phyloP scores from a whole-genome alignment of 2,329 filamentous ascomycete species.

The Iodosphaeria phyllophila region DNA sequence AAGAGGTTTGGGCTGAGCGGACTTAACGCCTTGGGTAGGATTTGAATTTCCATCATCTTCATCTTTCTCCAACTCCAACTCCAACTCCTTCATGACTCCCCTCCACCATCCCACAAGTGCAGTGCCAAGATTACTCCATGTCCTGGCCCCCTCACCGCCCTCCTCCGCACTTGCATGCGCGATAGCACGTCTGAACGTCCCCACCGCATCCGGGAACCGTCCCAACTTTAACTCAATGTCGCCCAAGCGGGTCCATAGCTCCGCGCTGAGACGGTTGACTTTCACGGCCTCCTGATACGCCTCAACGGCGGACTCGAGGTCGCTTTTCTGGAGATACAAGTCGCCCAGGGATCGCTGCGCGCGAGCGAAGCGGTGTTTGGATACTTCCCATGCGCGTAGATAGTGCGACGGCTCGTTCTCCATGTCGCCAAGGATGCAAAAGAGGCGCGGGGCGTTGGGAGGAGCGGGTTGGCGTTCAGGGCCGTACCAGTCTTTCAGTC shows the following conservation, averaged over 20 bases:
- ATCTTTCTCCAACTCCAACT: too few species aligned
- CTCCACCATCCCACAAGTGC: constrained; percentile 55
- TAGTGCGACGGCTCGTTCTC: constrained; percentile 60
- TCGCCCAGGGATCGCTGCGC: constrained; percentile 79
- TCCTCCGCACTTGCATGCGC: constrained; percentile 36
- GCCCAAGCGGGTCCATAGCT: constrained; percentile 78
- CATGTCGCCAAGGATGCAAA: constrained; percentile 86
- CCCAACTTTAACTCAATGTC: constrained; percentile 69
- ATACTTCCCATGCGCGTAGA: constrained; percentile 75
- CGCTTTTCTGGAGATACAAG: constrained; percentile 46
- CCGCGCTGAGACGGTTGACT: constrained; percentile 64
- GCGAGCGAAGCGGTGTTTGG: constrained; percentile 60
- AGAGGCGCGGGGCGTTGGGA: constrained; percentile 67
- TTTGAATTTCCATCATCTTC: too few species aligned
- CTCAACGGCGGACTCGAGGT: constrained; percentile 50
- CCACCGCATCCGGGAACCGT: constrained; percentile 59
- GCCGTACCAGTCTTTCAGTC: constrained; percentile 33
- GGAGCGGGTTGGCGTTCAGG: constrained; percentile 52
- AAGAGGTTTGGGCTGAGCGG: too few species aligned
- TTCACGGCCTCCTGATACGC: constrained; percentile 63
- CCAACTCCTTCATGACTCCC: constrained; percentile 24
- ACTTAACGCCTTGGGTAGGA: too few species aligned
- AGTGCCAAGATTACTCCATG: constrained; percentile 87
- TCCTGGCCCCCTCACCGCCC: constrained; percentile 77
- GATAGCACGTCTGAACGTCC: constrained; percentile 70